Base-by-base conservation (phyloP, 306 rosid genomes). In the Hylodesmum podocarpum region DNA sequence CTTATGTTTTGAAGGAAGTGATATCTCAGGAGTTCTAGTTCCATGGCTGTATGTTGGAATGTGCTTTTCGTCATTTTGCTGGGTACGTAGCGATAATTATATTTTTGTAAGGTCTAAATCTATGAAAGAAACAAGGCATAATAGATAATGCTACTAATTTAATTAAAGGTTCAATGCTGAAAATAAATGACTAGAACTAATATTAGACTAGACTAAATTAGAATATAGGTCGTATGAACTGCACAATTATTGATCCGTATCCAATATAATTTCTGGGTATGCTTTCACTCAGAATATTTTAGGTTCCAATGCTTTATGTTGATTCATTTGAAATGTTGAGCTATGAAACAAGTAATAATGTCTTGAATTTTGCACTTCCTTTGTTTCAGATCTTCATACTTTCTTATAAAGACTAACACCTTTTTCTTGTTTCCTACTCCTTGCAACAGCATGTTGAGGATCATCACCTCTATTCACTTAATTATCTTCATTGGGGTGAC, bases 11-110 rank as follows among this genome's bases (percentile, higher is more conserved):
- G 99, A 95, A 84, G 96, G 77, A 84, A 84, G 96, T 31, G 96
- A 95, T 76, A 95, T 95, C 50, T 89, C 99, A 0, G 99, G 99
- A 78, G 99, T 95, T 78, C 61, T 92, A 75, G 94, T 95, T 74
- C 99, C 97, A 27, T 95, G 99, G 99, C 86, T 90, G 18, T 95
- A 95, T 55, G 84, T 92, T 40, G 99, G 99, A 76, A 95, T 95
- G 99, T 95, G 97, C 84, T 92, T 95, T 84, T 90, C 97, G 25
- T 76, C 99, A 49, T 92, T 92, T 87, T 95, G 97, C 81, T 95
- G 97, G 99, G 99, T 95, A 89, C 8, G 96, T 87, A 22, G n/a
- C 64, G 66, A 46, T 33, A 73, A 58, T 47, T 34, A 68, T 46
- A 27, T 46, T 66, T 64, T 69, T 21, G 44, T 3, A 13, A 5